phyloP scores from a whole-genome alignment of 352 stramenopile species.

The Lagenidium giganteum region DNA sequence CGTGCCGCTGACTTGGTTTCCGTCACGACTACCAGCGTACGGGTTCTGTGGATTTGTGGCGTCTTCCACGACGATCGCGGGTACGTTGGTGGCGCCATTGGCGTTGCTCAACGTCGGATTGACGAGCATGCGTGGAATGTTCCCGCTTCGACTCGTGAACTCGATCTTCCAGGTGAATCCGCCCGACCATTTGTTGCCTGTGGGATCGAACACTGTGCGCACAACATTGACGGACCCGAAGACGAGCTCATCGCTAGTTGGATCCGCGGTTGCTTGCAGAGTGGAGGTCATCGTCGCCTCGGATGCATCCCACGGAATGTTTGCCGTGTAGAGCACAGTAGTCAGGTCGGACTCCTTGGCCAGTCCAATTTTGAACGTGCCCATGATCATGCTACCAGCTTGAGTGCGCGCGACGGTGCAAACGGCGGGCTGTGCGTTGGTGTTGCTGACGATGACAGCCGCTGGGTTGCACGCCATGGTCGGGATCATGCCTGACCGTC shows the following conservation, averaged over 20 bases:
- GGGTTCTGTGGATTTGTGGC: constrained; percentile 27
- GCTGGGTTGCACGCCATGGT: constrained; percentile 35
- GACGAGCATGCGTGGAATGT: constrained; percentile 79
- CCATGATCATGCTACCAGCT: constrained; percentile 63
- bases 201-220: constrained; percentile 75
- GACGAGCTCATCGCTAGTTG: constrained; percentile 38
- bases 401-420: constrained; percentile 33
- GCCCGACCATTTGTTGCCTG: constrained; percentile 88
- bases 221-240: constrained; percentile 87
- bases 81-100: constrained; percentile 9
- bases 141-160: constrained; percentile 76
- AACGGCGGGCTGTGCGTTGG: constrained; percentile 4
- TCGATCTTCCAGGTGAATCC: constrained; percentile 93
- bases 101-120: constrained; percentile 21
- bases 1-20: constrained; percentile 87
- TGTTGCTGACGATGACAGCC: constrained; percentile 24
- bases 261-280: constrained; percentile 32
- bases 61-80: constrained; percentile 42
- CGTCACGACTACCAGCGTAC: constrained; percentile 68
- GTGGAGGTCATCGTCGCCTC: constrained; percentile 52
- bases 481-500: constrained; percentile 53
- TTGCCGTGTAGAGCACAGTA: constrained; percentile 7
- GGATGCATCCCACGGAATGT: constrained; percentile 75
- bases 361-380: constrained; percentile 54
- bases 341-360: constrained; percentile 28